Conservation (phyloP, 2,329 filamentous ascomycete species). For the Fusarium sp. region DNA sequence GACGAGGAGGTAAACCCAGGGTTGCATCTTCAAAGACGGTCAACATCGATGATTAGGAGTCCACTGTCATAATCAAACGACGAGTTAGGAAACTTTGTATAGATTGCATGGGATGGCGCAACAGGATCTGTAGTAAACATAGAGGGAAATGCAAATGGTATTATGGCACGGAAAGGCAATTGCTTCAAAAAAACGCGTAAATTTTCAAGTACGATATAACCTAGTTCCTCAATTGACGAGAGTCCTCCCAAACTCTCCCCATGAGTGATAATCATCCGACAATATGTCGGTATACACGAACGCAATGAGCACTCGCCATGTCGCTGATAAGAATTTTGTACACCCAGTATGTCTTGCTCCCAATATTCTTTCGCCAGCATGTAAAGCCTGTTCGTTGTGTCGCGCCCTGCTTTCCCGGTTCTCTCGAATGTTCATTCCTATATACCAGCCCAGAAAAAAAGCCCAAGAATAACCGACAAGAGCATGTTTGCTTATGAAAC, state of each 20-base stretch:
- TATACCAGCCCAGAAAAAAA: slow-evolving; percentile 45
- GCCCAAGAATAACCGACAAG: slow-evolving; percentile 46
- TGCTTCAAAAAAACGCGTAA: slow-evolving; percentile 36
- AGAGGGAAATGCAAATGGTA: slow-evolving; percentile 3
- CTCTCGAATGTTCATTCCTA: slow-evolving; percentile 42
- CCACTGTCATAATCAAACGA: not conserved
- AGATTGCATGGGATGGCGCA: slow-evolving; percentile 44
- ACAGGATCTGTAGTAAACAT: slow-evolving; percentile 17
- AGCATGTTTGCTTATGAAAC: slow-evolving; percentile 32
- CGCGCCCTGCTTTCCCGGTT: slow-evolving; percentile 40
- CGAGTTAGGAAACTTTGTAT: slow-evolving; percentile 1
- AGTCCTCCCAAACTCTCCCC: slow-evolving; percentile 34
- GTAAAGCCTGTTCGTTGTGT: slow-evolving; percentile 31
- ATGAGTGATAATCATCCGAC: slow-evolving; percentile 31
- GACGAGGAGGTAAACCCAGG: slow-evolving; percentile 49
- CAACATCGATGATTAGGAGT: slow-evolving; percentile 12
- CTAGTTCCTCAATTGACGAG: slow-evolving; percentile 30
- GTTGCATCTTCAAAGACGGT: slow-evolving; percentile 41
- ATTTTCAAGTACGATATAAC: slow-evolving; percentile 42
- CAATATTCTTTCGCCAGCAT: slow-evolving; percentile 41
- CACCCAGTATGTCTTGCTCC: slow-evolving; percentile 39
- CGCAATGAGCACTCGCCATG: slow-evolving; percentile 34
- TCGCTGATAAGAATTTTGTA: slow-evolving; percentile 37
- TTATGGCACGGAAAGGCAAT: not conserved
- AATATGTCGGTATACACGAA: slow-evolving; percentile 38